Evolutionary conservation across 306 rosid species (phyloP).

Genomic region (Amphicarpaea edgeworthii): DNA sequence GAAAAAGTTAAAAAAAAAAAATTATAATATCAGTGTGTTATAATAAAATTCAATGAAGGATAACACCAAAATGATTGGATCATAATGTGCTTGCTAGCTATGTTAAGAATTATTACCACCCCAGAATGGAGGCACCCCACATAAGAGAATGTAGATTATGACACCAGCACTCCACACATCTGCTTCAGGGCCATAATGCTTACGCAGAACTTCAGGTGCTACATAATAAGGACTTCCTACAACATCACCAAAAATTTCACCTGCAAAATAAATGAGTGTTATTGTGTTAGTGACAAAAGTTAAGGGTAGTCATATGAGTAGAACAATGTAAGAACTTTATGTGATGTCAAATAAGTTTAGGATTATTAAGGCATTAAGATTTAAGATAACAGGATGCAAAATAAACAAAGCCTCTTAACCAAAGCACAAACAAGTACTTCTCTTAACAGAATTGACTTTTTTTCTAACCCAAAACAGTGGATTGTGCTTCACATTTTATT

Average conservation of each 20-base stretch:
- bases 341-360: conserved; percentile 17
- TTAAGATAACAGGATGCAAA: background rate
- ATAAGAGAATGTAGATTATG: conserved; percentile 84
- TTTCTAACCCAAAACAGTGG: conserved; percentile 8
- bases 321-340: conserved; percentile 6
- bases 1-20: no score
- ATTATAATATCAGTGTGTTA: background rate
- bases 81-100: conserved; percentile 11
- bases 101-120: conserved; percentile 68
- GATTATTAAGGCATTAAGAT: no score
- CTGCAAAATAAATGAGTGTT: conserved; percentile 55
- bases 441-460: background rate
- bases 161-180: conserved; percentile 99
- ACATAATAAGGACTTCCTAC: conserved; percentile 97
- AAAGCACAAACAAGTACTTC: background rate
- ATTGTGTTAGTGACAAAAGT: conserved; percentile 41
- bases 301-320: background rate
- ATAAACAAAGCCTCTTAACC: conserved; percentile 10
- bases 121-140: conserved; percentile 99
- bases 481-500: background rate
- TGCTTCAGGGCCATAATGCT: conserved; percentile 80
- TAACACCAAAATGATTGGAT: conserved; percentile 4
- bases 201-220: conserved; percentile 85
- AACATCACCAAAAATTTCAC: conserved; percentile 73
- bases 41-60: background rate